Base-by-base conservation (phyloP, 2,329 filamentous ascomycete species). In the Colletotrichum sp. region DNA sequence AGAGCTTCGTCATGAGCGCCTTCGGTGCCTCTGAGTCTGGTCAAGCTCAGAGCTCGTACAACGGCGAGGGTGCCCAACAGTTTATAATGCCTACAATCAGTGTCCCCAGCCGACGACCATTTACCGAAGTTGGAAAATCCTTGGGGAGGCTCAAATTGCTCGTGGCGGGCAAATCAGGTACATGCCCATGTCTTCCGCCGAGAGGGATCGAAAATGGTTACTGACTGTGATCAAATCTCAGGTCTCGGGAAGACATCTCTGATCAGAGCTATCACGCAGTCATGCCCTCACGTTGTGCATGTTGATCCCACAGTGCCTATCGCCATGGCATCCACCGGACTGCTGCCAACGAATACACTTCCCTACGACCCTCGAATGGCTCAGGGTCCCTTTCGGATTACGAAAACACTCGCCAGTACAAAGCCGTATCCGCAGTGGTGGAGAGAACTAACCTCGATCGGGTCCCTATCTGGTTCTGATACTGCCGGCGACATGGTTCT, bases 21-120 rank as follows among this genome's bases (percentile, higher is more conserved):
- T 69, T 73, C 21, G 75, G 73, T 5, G 58, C 70, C 30, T 76
- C 77, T 15, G 70, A 74, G n/a, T 52, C 56, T 21, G 70, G 77
- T 18, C 60, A 70, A 24, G 18, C 66, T 10, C 66, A 62, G 18
- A 72, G 72, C 24, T 12, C 21, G 8, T 80, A 93, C 90, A 82
- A 88, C 75, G 85, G 86, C 64, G 69, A 68, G 30, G 87, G 83
- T 76, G 89, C 88, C 55, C 94, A 94, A 28, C 96, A 98, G 83
- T 90, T 99, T n/a, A 95, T 99, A 76, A 99, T 99, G 97, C 97
- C 97, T 7, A 98, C 96, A 81, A 93, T 99, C 80, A 93, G 92
- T 77, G 97, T 99, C 91, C 96, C 97, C 5, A 94, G 92, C 76
- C 92, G 97, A 66, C 91, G 96, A 67, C 96, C 96, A 0, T 98